phyloP scores from a whole-genome alignment of 1,284 basidiomycete genomes.

The Limonomyces culmigenus region DNA sequence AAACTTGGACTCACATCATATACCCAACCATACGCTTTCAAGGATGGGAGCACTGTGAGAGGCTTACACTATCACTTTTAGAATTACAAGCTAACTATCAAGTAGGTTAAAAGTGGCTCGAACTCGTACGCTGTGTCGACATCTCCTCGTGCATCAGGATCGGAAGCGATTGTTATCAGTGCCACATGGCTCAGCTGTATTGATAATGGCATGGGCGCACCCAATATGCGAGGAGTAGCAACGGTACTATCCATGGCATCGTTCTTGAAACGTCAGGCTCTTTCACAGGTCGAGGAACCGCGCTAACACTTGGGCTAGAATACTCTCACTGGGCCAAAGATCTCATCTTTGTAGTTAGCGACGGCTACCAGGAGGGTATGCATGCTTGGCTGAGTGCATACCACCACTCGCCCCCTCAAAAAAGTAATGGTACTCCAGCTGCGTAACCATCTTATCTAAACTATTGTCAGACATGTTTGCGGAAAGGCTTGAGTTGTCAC shows the following conservation, averaged over 20 bases:
- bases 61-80: constrained; percentile 8
- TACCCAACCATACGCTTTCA: constrained; percentile 51
- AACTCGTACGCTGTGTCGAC: constrained; percentile 75
- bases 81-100: neutral
- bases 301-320: constrained; percentile 25
- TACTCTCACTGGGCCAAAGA: constrained; percentile 93
- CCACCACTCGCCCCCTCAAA: constrained; percentile 52
- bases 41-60: constrained; percentile 27
- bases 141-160: constrained; percentile 77
- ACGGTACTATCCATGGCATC: constrained; percentile 68
- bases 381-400: constrained; percentile 84
- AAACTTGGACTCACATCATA: constrained; percentile 55
- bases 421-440: constrained; percentile 16
- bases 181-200: constrained; percentile 73
- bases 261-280: constrained; percentile 68
- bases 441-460: constrained; percentile 1
- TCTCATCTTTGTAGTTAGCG: constrained; percentile 79
- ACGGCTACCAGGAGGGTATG: constrained; percentile 81
- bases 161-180: constrained; percentile 80
- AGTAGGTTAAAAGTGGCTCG: constrained; percentile 34
- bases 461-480: constrained; percentile 38
- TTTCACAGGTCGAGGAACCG: constrained; percentile 1
- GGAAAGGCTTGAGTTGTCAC: constrained; percentile 42
- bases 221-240: constrained; percentile 80
- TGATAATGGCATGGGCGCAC: constrained; percentile 33